Conservation (phyloP, 768 basidiomycete species). For the Agaricus sinodeliciosus region DNA sequence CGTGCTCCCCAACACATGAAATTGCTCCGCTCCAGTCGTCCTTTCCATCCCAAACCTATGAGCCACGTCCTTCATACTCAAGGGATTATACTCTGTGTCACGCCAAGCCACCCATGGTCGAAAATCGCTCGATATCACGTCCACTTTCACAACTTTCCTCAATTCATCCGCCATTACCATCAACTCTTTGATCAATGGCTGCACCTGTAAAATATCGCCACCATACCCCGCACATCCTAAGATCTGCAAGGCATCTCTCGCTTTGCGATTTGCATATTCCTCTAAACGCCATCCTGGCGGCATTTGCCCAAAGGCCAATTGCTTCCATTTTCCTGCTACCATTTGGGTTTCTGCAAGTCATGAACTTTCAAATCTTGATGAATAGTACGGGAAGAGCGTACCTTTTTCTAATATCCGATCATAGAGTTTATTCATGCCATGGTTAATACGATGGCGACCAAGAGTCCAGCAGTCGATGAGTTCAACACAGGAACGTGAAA, state of each 20-base stretch:
- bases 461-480: slow-evolving; percentile 33
- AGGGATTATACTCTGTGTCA: background rate
- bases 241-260: background rate
- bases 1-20: slow-evolving; percentile 6
- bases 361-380: background rate
- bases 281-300: background rate
- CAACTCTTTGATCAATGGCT: background rate
- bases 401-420: background rate
- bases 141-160: background rate
- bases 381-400: background rate
- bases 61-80: background rate
- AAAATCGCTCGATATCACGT: background rate
- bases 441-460: slow-evolving; percentile 26
- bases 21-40: background rate
- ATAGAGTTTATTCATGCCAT: slow-evolving; percentile 23
- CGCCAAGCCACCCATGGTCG: background rate
- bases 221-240: background rate
- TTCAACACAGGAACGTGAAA: slow-evolving; percentile 19
- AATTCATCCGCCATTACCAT: background rate
- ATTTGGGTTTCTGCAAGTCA: slow-evolving; percentile 5
- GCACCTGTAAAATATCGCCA: background rate
- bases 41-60: background rate
- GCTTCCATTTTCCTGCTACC: slow-evolving; percentile 44
- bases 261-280: background rate
- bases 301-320: slow-evolving; percentile 27